phyloP scores from a whole-genome alignment of 768 basidiomycete species.

The Termitomyces sp. region DNA sequence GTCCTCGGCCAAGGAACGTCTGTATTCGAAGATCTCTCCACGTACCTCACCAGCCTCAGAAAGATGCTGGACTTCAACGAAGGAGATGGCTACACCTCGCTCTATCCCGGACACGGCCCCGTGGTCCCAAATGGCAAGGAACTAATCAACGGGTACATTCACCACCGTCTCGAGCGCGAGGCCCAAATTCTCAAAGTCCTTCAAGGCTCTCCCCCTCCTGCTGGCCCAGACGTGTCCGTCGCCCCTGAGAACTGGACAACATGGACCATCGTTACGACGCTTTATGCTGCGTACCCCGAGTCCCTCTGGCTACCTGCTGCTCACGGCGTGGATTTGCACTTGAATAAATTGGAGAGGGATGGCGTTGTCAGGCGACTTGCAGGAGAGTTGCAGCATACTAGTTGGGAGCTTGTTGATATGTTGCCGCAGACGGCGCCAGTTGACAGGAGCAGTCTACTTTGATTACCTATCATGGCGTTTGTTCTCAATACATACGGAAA shows the following conservation, averaged over 20 bases:
- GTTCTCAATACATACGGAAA: no score
- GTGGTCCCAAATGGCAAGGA: slow-evolving; percentile 59
- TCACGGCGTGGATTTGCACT: slow-evolving; percentile 62
- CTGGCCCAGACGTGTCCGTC: slow-evolving; percentile 6
- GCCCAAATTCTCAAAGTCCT: slow-evolving; percentile 62
- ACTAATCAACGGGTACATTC: slow-evolving; percentile 66
- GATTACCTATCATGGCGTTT: neutral
- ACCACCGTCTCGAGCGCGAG: slow-evolving; percentile 80
- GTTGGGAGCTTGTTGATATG: slow-evolving; percentile 36
- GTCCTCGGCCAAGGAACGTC: slow-evolving; percentile 89
- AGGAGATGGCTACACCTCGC: slow-evolving; percentile 29
- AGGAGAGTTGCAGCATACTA: slow-evolving; percentile 46
- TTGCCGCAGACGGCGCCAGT: slow-evolving; percentile 10
- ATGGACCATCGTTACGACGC: slow-evolving; percentile 54
- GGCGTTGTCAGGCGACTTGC: slow-evolving; percentile 45
- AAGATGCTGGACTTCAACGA: slow-evolving; percentile 46
- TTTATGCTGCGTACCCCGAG: slow-evolving; percentile 73
- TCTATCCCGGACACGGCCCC: slow-evolving; percentile 93
- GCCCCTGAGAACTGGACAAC: slow-evolving; percentile 44
- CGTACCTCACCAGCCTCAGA: slow-evolving; percentile 63
- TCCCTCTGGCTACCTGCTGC: slow-evolving; percentile 70
- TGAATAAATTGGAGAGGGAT: slow-evolving; percentile 68
- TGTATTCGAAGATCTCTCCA: slow-evolving; percentile 77
- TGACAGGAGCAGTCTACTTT: slow-evolving; percentile 7
- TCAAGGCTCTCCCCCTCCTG: slow-evolving; percentile 27